phyloP scores from a whole-genome alignment of 108 stramenopile species.

The Cylindrotheca fusiformis region DNA sequence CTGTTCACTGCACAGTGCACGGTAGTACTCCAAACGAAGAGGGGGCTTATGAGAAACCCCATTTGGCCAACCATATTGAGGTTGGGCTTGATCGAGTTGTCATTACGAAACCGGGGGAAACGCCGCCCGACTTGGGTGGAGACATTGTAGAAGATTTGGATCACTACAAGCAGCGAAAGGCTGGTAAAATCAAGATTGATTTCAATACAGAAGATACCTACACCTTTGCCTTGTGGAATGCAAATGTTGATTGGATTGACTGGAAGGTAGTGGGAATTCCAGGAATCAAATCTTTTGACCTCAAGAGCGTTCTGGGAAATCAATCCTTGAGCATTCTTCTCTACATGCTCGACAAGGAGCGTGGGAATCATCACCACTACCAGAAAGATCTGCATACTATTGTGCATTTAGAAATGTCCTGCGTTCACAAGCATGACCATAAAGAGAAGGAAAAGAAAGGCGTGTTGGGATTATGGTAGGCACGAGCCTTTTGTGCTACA shows the following conservation, averaged over 20 bases:
- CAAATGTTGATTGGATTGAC: slow-evolving; percentile 75
- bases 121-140: slow-evolving; percentile 65
- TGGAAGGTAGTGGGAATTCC: slow-evolving; percentile 82
- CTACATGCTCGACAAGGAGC: slow-evolving; percentile 53
- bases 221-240: slow-evolving; percentile 82
- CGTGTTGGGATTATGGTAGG: no score
- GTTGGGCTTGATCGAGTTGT: slow-evolving; percentile 83
- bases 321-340: slow-evolving; percentile 68
- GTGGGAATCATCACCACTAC: slow-evolving; percentile 34
- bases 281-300: slow-evolving; percentile 78
- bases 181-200: slow-evolving; percentile 39
- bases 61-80: slow-evolving; percentile 82
- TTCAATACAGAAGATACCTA: slow-evolving; percentile 85
- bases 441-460: slow-evolving; percentile 2
- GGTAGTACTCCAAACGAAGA: slow-evolving; percentile 30
- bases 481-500: no score
- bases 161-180: slow-evolving; percentile 58
- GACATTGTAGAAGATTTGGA: slow-evolving; percentile 73
- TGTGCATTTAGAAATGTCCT: slow-evolving; percentile 42
- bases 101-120: slow-evolving; percentile 71
- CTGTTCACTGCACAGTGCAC: slow-evolving; percentile 44
- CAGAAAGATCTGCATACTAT: slow-evolving; percentile 28
- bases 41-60: slow-evolving; percentile 65
- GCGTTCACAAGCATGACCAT: slow-evolving; percentile 18
- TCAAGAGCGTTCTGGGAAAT: slow-evolving; percentile 58